These are phyloP conservation scores for Emericellopsis atlantica DNA, from an alignment of 2,329 filamentous ascomycete species.

Conservation along the genomic window DNA sequence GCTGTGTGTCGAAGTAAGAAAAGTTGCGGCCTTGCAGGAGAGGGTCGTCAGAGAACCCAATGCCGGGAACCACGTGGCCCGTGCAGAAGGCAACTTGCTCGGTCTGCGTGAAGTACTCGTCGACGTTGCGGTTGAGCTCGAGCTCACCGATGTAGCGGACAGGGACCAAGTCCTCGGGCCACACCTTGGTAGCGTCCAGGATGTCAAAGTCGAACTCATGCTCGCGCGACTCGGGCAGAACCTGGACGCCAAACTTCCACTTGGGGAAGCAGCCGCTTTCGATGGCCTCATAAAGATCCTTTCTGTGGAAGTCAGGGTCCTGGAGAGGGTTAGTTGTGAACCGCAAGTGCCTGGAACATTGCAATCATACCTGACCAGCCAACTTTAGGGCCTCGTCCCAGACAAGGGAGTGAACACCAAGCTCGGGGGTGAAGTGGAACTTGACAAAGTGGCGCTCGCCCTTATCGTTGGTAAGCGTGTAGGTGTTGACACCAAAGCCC, in stretches of 20 bases:
- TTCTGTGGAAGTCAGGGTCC: constrained; percentile 72
- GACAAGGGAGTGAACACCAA: constrained; percentile 64
- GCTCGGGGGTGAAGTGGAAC: constrained; percentile 62
- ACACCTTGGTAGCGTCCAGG: constrained; percentile 74
- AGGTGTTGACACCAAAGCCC: constrained; percentile 76
- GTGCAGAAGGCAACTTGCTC: constrained; percentile 81
- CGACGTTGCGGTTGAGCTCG: constrained; percentile 66
- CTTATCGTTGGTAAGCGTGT: constrained; percentile 52
- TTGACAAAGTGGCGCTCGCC: constrained; percentile 65
- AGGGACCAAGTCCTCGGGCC: constrained; percentile 68
- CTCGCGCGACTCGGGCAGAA: constrained; percentile 57
- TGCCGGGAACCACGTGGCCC: constrained; percentile 64
- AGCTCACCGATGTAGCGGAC: constrained; percentile 69
- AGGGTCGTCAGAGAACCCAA: constrained; percentile 67
- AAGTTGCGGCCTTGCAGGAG: constrained; percentile 63
- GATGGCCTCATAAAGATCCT: constrained; percentile 64
- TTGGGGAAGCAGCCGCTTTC: constrained; percentile 57
- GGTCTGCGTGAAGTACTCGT: constrained; percentile 72
- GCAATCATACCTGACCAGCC: constrained; percentile 24
- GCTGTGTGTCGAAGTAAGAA: constrained; percentile 54
- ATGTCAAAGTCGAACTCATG: constrained; percentile 78
- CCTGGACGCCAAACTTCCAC: constrained; percentile 77
- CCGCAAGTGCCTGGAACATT: too few species aligned
- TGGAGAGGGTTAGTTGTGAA: constrained; percentile 19
- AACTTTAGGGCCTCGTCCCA: constrained; percentile 74